Conservation (phyloP, 768 basidiomycete genomes). For the Clathrus columnatus region DNA sequence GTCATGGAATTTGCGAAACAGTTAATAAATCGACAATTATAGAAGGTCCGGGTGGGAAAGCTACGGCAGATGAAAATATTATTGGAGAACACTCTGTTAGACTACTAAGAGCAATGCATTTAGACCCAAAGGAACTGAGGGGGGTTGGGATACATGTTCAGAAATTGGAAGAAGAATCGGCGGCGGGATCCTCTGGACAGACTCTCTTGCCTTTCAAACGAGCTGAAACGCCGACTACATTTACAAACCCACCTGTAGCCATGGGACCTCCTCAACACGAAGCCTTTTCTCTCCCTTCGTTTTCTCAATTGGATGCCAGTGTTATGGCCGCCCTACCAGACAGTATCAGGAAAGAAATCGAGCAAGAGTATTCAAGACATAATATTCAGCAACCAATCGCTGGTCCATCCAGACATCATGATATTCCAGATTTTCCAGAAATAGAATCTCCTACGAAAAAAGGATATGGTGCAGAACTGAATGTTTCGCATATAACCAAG, state of each 20-base stretch:
- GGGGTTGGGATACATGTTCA: constrained; percentile 89
- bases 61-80: constrained; percentile 62
- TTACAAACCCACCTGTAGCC: not conserved
- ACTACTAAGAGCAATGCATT: constrained; percentile 59
- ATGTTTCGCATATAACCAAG: constrained; percentile 45
- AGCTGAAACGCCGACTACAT: constrained; percentile 11
- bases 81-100: constrained; percentile 75
- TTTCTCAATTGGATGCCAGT: constrained; percentile 66
- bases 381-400: not conserved
- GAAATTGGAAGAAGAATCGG: constrained; percentile 60
- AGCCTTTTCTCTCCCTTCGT: constrained; percentile 40
- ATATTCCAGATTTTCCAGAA: not conserved
- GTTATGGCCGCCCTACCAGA: constrained; percentile 65
- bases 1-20: constrained; percentile 78
- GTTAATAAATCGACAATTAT: constrained; percentile 70
- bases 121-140: constrained; percentile 81
- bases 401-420: not conserved
- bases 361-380: constrained; percentile 41
- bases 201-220: constrained; percentile 49
- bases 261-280: constrained; percentile 26
- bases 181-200: constrained; percentile 39
- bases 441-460: not conserved
- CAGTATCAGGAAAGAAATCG: constrained; percentile 61
- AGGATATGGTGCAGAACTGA: constrained; percentile 3
- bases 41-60: constrained; percentile 47